These are phyloP conservation scores for Spiromastix sp. DNA, from an alignment of 2,329 filamentous ascomycete genomes.

Conservation along the genomic window DNA sequence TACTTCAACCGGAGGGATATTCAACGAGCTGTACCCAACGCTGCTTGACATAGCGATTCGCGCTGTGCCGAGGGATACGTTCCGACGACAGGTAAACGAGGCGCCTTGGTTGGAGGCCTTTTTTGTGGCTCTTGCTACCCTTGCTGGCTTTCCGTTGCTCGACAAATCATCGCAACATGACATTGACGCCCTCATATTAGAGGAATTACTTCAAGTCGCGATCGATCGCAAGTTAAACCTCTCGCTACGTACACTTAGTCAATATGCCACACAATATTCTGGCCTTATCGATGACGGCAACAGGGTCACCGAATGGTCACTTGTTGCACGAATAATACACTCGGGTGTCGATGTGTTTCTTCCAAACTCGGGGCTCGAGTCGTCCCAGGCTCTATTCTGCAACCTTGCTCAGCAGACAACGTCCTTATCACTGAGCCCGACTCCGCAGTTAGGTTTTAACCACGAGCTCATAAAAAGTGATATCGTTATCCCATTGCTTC, in stretches of 20 bases:
- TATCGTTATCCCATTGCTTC: conserved; percentile 30
- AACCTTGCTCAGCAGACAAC: conserved; percentile 27
- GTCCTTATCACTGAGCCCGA: conserved; percentile 20
- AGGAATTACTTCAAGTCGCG: conserved; percentile 29
- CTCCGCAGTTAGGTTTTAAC: conserved; percentile 9
- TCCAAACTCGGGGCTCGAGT: conserved; percentile 32
- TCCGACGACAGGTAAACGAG: conserved; percentile 34
- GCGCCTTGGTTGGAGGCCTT: conserved; percentile 40
- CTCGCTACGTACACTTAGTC: conserved; percentile 30
- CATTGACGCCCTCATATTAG: conserved; percentile 21
- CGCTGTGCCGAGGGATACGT: conserved; percentile 34
- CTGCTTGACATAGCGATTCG: conserved; percentile 38
- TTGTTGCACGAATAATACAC: conserved; percentile 31
- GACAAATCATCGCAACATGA: conserved; percentile 11
- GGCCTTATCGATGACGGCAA: conserved; percentile 24
- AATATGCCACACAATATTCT: conserved; percentile 29
- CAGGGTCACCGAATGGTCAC: conserved; percentile 27
- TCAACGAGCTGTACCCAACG: conserved; percentile 25
- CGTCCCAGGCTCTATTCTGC: conserved; percentile 25
- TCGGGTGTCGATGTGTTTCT: conserved; percentile 34
- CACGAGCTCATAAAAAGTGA: conserved; percentile 27
- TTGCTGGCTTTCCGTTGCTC: conserved; percentile 25
- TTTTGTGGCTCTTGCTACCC: conserved; percentile 34
- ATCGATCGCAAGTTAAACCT: conserved; percentile 28
- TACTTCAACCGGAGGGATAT: conserved; percentile 6